Evolutionary conservation across 2,329 filamentous ascomycete genomes (phyloP), one percentile per base, ranked within the genome.

Genomic region (Neobulgaria alba): DNA sequence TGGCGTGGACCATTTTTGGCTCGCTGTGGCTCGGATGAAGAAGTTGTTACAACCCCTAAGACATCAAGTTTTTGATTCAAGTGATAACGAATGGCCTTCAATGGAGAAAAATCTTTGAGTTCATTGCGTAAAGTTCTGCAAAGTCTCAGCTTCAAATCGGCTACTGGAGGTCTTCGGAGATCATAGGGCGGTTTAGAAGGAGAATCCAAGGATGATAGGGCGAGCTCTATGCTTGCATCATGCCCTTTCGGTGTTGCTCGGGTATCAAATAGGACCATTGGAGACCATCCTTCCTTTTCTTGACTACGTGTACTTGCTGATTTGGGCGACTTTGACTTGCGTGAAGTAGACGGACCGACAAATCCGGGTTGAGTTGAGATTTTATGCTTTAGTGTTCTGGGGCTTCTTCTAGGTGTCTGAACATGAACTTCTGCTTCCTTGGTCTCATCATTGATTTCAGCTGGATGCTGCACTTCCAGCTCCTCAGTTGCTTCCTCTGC

Each of bases 1-100:
- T 80, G 73, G 16, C 75, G 65, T 3, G 73, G 73, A 0, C 74
- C 73, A 44, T 66, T 62, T 53, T 76, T 78, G 18, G 73, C 72
- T 29, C 76, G 68, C 42, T 67, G 62, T 5, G 76, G 68, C 34
- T 68, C 63, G 8, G 67, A 60, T 2, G 74, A 71, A 14, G 64
- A 63, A 33, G 66, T 65, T 10, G 72, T 72, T 3, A 66, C 74
- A 5, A 82, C 63, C 12, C 67, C 77, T 7, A 79, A 58, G 4
- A 78, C 61, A 53, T 79, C 73, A 2, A 73, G 55, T 17, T 63
- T 67, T 48, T 69, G 67, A 37, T 65, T 63, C 33, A 73, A 60
- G 40, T 69, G 65, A 30, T 61, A 63, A n/a, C 70, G 68, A 21
- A 82, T 60, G 4, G 62, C 58, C 48, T 71, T 71, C 12, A 82